These are phyloP conservation scores for Solanum neorickii DNA, from an alignment of 257 asterid genomes.

Conservation along the genomic window DNA sequence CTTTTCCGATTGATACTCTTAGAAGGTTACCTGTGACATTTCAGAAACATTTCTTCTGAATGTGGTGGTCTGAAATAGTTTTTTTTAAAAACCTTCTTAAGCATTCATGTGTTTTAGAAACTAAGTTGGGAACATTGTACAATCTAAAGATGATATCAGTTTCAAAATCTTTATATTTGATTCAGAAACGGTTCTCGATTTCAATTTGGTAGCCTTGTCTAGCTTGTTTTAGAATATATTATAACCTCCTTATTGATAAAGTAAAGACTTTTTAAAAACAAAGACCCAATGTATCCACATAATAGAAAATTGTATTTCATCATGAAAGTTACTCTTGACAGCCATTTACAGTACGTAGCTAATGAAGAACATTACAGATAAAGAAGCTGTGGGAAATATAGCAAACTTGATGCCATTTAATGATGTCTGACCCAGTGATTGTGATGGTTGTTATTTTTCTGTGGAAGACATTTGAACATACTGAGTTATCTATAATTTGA, in stretches of 20 bases:
- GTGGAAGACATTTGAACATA: background rate
- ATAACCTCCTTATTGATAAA: background rate
- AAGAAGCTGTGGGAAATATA: background rate
- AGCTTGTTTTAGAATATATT: background rate
- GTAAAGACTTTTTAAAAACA: background rate
- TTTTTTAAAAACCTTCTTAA: background rate
- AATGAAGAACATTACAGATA: background rate
- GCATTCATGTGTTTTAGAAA: background rate
- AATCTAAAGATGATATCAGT: background rate
- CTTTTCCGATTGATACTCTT: background rate
- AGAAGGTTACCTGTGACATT: background rate
- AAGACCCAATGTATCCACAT: background rate
- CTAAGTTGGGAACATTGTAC: background rate
- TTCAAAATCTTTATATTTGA: background rate
- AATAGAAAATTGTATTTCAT: background rate
- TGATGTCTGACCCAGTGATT: background rate
- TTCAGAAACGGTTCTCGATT: background rate
- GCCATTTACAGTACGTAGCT: background rate
- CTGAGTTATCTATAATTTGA: background rate
- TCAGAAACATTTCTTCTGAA: background rate
- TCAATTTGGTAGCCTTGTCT: background rate
- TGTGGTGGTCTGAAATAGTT: background rate
- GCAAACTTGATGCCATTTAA: background rate
- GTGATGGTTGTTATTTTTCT: background rate
- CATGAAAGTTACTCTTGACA: background rate